A percentile compares a stretch with the other conserved stretches of the same genome.
These are phyloP conservation scores for Canna indica DNA, from an alignment of 176 grass and related monocot species.

Conservation along the genomic window DNA sequence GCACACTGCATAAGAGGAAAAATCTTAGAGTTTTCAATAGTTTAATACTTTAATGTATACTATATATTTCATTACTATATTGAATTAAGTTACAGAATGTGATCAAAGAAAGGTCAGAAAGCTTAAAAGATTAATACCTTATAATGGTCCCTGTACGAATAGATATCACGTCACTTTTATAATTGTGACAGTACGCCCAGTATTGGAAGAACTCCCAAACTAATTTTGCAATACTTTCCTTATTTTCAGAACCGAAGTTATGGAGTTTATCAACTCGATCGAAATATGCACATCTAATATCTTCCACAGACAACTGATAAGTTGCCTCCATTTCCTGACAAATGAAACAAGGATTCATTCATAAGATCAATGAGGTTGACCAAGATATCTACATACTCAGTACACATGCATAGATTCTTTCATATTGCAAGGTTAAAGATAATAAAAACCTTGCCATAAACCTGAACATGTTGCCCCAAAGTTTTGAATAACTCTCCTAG, in stretches of 20 bases:
- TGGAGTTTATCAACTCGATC: not conserved
- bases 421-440: not conserved
- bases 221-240: conserved; percentile 35
- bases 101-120: no score
- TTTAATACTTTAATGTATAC: no score
- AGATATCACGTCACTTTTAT: conserved; percentile 42
- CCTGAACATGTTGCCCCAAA: no score
- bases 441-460: not conserved
- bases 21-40: no score
- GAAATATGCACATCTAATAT: not conserved
- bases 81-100: no score
- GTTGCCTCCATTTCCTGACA: conserved; percentile 1
- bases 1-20: no score
- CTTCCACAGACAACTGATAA: not conserved
- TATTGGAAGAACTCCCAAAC: conserved; percentile 61
- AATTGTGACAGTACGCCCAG: conserved; percentile 51
- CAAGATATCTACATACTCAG: not conserved
- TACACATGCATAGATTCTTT: not conserved
- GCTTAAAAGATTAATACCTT: conserved; percentile 23
- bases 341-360: not conserved
- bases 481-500: no score
- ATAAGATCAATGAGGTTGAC: not conserved
- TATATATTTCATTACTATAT: no score
- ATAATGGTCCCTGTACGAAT: conserved; percentile 34
- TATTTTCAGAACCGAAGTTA: conserved; percentile 13